A percentile compares a stretch with the other conserved stretches of the same genome.
Conservation (phyloP, 2,329 filamentous ascomycete genomes). For the Fusarium austroafricanum region DNA sequence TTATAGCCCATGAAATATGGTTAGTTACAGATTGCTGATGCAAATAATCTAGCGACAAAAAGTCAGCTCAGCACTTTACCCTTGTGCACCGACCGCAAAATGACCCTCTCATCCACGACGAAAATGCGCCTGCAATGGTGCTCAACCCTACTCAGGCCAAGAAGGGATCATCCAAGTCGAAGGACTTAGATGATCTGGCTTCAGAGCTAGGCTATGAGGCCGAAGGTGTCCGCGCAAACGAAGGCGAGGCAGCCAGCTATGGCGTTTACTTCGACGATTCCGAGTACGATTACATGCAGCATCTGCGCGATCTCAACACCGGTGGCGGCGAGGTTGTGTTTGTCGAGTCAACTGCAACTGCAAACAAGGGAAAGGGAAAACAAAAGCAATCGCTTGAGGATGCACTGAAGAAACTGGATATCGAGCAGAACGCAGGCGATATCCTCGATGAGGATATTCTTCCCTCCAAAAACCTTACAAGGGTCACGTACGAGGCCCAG, state of each 20-base stretch:
- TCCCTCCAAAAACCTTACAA: slow-evolving; percentile 81
- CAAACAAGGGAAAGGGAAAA: slow-evolving; percentile 77
- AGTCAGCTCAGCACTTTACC: slow-evolving; percentile 90
- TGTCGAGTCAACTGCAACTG: slow-evolving; percentile 76
- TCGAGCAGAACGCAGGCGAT: slow-evolving; percentile 65
- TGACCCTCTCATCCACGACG: slow-evolving; percentile 96
- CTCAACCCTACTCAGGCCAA: slow-evolving; percentile 74
- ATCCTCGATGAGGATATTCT: slow-evolving; percentile 80
- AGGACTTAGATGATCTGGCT: slow-evolving; percentile 79
- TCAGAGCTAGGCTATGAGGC: slow-evolving; percentile 78
- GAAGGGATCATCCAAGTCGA: slow-evolving; percentile 59
- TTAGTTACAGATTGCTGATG: slow-evolving; percentile 17
- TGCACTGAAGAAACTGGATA: slow-evolving; percentile 73
- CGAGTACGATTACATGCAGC: slow-evolving; percentile 99
- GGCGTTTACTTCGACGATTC: slow-evolving; percentile 96
- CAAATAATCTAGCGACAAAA: slow-evolving; percentile 73
- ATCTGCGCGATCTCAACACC: slow-evolving; percentile 86
- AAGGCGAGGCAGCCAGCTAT: slow-evolving; percentile 94
- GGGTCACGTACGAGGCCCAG: slow-evolving; percentile 88
- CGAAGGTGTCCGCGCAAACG: slow-evolving; percentile 80
- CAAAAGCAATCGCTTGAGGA: slow-evolving; percentile 85
- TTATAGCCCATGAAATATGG: too few species aligned
- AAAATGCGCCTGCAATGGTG: slow-evolving; percentile 88
- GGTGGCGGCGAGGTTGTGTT: slow-evolving; percentile 83
- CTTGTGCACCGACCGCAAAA: slow-evolving; percentile 97